Percentiles rank a stretch among this genome's conserved stretches.
phyloP scores from a whole-genome alignment of 2,329 filamentous ascomycete genomes.

The Fusarium sterilihyphosum region DNA sequence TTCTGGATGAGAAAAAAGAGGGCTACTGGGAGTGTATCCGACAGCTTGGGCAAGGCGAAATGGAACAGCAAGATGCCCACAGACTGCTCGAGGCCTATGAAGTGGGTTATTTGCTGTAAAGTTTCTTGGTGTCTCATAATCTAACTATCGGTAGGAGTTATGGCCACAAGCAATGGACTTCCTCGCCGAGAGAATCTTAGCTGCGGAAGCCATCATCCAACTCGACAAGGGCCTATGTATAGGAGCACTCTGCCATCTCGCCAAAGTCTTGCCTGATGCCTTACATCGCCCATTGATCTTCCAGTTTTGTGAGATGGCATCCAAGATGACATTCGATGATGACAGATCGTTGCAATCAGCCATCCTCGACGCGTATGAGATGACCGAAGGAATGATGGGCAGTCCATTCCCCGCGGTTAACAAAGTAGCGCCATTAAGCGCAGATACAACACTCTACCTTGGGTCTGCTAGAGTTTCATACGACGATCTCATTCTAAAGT shows the following conservation, averaged over 20 bases:
- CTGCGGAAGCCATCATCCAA: neutral
- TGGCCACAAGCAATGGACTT: neutral
- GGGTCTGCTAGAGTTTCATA: neutral
- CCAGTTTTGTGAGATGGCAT: neutral
- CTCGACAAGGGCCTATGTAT: neutral
- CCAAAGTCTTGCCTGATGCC: neutral
- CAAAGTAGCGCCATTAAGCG: neutral
- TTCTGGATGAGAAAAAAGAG: neutral
- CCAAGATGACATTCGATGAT: neutral
- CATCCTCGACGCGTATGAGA: neutral
- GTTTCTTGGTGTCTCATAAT: neutral
- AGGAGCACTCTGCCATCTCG: neutral
- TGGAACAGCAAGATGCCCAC: neutral
- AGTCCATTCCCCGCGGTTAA: neutral
- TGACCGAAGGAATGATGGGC: neutral
- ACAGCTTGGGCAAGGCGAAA: neutral
- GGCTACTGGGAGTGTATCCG: neutral
- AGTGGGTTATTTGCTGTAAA: neutral
- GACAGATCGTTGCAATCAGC: neutral
- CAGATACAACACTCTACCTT: neutral
- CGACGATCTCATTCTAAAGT: neutral
- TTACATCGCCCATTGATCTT: neutral
- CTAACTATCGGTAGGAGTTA: neutral
- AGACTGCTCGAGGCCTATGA: neutral
- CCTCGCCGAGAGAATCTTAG: neutral